phyloP scores from a whole-genome alignment of 2,329 filamentous ascomycete species.

The Fusarium sulawesiense region DNA sequence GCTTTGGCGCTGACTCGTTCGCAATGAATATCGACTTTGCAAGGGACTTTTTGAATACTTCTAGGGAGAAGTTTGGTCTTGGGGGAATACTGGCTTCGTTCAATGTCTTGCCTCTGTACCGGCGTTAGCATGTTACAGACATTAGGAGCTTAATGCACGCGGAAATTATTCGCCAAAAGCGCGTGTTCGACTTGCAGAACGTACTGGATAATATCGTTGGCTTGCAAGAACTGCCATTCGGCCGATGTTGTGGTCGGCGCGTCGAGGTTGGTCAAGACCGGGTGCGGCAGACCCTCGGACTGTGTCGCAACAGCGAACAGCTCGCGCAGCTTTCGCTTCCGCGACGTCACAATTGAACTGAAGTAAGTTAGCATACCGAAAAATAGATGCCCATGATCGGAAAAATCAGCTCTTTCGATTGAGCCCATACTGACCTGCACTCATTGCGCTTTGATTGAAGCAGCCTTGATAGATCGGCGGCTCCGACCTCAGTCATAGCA shows the following conservation, averaged over 20 bases:
- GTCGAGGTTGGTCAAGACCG: constrained; percentile 67
- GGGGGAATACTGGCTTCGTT: constrained; percentile 65
- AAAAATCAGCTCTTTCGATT: constrained; percentile 61
- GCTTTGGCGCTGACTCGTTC: constrained; percentile 22
- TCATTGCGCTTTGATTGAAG: constrained; percentile 73
- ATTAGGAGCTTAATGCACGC: constrained; percentile 33
- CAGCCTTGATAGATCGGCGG: constrained; percentile 73
- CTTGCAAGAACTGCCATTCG: constrained; percentile 67
- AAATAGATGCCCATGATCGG: constrained; percentile 60
- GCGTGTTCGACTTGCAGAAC: constrained; percentile 48
- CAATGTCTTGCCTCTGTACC: constrained; percentile 55
- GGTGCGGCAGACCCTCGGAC: constrained; percentile 69
- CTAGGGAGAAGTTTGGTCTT: constrained; percentile 59
- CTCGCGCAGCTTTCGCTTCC: constrained; percentile 91
- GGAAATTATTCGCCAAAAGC: constrained; percentile 25
- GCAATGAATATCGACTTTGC: constrained; percentile 45
- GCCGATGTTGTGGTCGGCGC: constrained; percentile 63
- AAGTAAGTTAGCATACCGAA: constrained; percentile 57
- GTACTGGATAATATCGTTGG: constrained; percentile 70
- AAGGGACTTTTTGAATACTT: constrained; percentile 55
- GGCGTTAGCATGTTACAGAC: constrained; percentile 39
- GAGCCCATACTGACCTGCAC: constrained; percentile 64
- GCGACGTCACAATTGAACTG: constrained; percentile 81
- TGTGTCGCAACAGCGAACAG: constrained; percentile 84
- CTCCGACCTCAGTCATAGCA: constrained; percentile 79